Evolutionary conservation across 2,329 filamentous ascomycete species (phyloP), one percentile per base, ranked within the genome.

Genomic region (Fusarium tuaranense): DNA sequence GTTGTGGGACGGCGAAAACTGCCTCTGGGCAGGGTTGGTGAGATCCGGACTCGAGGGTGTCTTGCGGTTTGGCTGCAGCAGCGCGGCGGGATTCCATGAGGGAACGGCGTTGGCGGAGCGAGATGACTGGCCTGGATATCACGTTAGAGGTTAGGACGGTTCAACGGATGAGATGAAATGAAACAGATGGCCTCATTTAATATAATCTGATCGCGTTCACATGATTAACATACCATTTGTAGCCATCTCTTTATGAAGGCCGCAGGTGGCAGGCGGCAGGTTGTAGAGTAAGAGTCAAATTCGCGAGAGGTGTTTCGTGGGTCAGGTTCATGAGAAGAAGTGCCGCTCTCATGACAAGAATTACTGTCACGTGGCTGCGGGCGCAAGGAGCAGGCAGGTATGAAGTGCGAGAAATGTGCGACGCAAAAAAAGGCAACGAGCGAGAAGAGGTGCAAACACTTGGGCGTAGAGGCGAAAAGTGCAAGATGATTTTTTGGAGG

Each of bases 51-150:
- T 78, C 60, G 75, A 81, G 60, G 76, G 75, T 60, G 75, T 78
- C 70, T 76, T 80, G 55, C 80, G 80, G 63, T 78, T 78, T 25
- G 85, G 84, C 73, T 86, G 83, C 60, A 86, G 80, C 61, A 86
- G 72, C 16, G 80, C 80, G 55, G 81, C 80, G n/a, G 84, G 82
- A 69, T 85, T 85, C 83, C 87, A 88, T 62, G 81, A 73, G 34
- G 79, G 78, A 72, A 80, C 63, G 51, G 74, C 76, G 55, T 70
- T 78, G 57, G 78, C 70, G 64, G 80, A 63, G 59, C 75, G 75
- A 69, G 80, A 75, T 68, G 76, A 69, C 70, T 78, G 79, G 67
- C 78, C 82, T 69, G 66, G 30, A 44, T 32, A 48, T 36, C 41
- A 20, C 39, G 55, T 74, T 58, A 73, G 72, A 63, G 57, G 68